These are phyloP conservation scores for Phoenix dactylifera DNA, from an alignment of 176 grass and related monocot genomes.

Conservation along the genomic window DNA sequence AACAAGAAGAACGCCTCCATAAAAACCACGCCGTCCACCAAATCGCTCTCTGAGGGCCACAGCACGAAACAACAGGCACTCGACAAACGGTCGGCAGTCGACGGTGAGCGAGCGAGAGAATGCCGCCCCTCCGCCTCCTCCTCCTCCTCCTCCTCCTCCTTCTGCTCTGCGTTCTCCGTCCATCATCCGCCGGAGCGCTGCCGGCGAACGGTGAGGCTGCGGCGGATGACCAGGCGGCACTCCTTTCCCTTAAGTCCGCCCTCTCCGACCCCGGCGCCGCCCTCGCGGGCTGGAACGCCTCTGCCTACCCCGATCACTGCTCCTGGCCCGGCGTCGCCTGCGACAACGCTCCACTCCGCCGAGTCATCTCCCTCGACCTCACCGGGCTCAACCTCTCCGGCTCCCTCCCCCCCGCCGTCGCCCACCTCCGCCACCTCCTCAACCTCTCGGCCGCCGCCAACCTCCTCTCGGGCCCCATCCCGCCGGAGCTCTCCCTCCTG, in stretches of 20 bases:
- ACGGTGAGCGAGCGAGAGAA: slow-evolving; percentile 2
- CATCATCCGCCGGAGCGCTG: too few relatives aligned
- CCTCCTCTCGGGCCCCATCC: slow-evolving; percentile 57
- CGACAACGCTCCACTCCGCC: not conserved
- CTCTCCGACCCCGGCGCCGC: slow-evolving; percentile 32
- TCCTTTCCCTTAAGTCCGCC: slow-evolving; percentile 42
- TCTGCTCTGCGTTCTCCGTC: not conserved
- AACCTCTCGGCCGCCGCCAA: slow-evolving; percentile 61
- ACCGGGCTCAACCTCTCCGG: slow-evolving; percentile 7
- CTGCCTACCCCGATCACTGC: slow-evolving; percentile 26
- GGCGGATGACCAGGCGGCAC: slow-evolving; percentile 25
- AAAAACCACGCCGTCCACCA: slow-evolving; percentile 32
- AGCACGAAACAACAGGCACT: not conserved
- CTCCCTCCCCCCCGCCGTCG: not conserved
- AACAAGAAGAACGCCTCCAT: slow-evolving; percentile 19
- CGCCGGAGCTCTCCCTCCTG: slow-evolving; percentile 38
- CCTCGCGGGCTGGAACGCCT: slow-evolving; percentile 50
- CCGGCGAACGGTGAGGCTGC: slow-evolving; percentile 3
- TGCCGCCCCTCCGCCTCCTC: slow-evolving; percentile 12
- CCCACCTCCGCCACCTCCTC: slow-evolving; percentile 28
- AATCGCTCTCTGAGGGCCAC: slow-evolving; percentile 17
- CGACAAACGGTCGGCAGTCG: not conserved
- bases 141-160: slow-evolving; percentile 25
- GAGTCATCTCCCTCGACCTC: slow-evolving; percentile 2
- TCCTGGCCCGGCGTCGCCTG: slow-evolving; percentile 58